Evolutionary conservation across 148 eudicot genomes (phyloP).

Genomic region (Suaeda aralocaspica): DNA sequence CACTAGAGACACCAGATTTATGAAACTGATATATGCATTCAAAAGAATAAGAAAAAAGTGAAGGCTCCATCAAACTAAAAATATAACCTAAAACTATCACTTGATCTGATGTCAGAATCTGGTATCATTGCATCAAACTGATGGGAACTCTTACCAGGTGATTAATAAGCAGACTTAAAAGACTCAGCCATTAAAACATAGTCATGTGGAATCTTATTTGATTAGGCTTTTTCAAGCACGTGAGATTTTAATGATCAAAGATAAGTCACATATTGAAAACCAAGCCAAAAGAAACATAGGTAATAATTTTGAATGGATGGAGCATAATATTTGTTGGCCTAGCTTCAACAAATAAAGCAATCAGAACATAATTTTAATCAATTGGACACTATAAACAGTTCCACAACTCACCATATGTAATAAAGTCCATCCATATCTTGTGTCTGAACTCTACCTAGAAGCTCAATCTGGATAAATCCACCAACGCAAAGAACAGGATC

Average conservation of each 20-base stretch:
- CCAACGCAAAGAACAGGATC: slow-evolving; percentile 76
- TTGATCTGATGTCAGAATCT: background rate
- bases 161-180: background rate
- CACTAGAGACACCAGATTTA: background rate
- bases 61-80: background rate
- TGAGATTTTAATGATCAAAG: too few species aligned
- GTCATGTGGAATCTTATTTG: too few species aligned
- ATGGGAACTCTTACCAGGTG: background rate
- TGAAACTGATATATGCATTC: background rate
- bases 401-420: slow-evolving; percentile 64
- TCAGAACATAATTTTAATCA: background rate
- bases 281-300: too few species aligned
- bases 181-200: background rate
- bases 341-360: background rate
- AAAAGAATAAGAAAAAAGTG: background rate
- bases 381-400: background rate
- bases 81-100: background rate
- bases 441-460: slow-evolving; percentile 75
- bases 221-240: too few species aligned
- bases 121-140: background rate
- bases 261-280: too few species aligned
- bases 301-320: too few species aligned
- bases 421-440: slow-evolving; percentile 62
- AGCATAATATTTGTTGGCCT: background rate
- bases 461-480: slow-evolving; percentile 73